These are phyloP conservation scores for Cytospora piceicola DNA, from an alignment of 2,329 filamentous ascomycete species.

Conservation along the genomic window DNA sequence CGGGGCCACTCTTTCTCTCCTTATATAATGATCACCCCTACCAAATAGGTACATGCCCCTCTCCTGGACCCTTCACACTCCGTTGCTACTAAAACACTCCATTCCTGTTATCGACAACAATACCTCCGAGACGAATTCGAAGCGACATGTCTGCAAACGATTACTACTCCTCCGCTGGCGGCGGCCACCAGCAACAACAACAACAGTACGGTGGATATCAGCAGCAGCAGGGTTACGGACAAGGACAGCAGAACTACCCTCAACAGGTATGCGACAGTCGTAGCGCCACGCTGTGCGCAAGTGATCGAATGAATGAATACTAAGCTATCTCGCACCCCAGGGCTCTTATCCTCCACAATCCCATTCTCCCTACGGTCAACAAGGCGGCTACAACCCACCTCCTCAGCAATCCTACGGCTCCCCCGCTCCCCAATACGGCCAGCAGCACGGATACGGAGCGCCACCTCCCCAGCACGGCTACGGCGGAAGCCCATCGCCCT, in stretches of 20 bases:
- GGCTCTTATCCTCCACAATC: slow-evolving; percentile 26
- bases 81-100: background rate
- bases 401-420: slow-evolving; percentile 33
- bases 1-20: background rate
- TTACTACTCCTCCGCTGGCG: slow-evolving; percentile 31
- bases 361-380: slow-evolving; percentile 33
- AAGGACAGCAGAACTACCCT: slow-evolving; percentile 33
- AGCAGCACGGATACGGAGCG: slow-evolving; percentile 38
- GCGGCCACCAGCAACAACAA: slow-evolving; percentile 22
- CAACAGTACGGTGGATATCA: slow-evolving; percentile 32
- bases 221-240: slow-evolving; percentile 31
- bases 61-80: background rate
- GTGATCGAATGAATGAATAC: background rate
- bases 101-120: background rate
- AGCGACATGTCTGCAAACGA: slow-evolving; percentile 34
- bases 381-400: slow-evolving; percentile 33
- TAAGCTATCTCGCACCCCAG: background rate
- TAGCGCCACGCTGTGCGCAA: slow-evolving; percentile 33
- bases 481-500: slow-evolving; percentile 27
- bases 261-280: slow-evolving; percentile 34
- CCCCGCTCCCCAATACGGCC: slow-evolving; percentile 32
- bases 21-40: background rate
- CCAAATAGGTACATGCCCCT: background rate
- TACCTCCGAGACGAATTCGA: background rate
- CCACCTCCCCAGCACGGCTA: slow-evolving; percentile 33